phyloP scores from a whole-genome alignment of 2,329 filamentous ascomycete genomes.

The Paecilomyces sp. region DNA sequence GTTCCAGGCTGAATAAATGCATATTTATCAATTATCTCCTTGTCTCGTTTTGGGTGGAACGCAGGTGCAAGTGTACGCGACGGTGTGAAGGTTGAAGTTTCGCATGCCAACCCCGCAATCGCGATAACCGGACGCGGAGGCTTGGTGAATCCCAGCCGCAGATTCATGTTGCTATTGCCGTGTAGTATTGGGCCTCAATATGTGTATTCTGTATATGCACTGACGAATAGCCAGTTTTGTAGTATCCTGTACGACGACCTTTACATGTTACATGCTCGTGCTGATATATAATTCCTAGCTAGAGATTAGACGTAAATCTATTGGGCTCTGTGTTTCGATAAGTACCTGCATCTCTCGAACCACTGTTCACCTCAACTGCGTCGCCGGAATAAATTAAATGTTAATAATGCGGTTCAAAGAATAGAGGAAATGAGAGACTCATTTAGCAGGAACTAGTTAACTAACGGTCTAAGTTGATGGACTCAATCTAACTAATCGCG shows the following conservation, averaged over 20 bases:
- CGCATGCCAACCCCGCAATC: constrained; percentile 47
- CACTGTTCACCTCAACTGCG: neutral
- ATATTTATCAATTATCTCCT: constrained; percentile 40
- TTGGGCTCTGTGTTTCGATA: too few species aligned
- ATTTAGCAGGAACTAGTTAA: neutral
- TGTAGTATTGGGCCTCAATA: too few species aligned
- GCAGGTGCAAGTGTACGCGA: constrained; percentile 42
- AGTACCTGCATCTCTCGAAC: neutral
- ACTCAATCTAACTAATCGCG: neutral
- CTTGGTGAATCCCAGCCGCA: constrained; percentile 15
- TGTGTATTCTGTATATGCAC: neutral
- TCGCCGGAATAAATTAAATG: neutral
- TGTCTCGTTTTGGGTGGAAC: constrained; percentile 43
- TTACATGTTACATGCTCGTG: neutral
- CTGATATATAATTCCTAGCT: neutral
- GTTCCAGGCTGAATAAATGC: constrained; percentile 38
- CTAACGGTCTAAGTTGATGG: too few species aligned
- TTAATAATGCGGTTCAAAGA: neutral
- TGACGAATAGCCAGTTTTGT: neutral
- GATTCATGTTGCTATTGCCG: neutral
- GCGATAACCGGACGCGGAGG: constrained; percentile 40
- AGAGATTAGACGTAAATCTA: too few species aligned
- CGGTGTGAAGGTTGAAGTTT: constrained; percentile 48
- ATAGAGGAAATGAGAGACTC: neutral
- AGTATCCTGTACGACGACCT: neutral